Percentiles rank a stretch among this genome's conserved stretches.
These are phyloP conservation scores for Gomphus sp. DNA, from an alignment of 1,284 basidiomycete genomes.

Conservation along the genomic window DNA sequence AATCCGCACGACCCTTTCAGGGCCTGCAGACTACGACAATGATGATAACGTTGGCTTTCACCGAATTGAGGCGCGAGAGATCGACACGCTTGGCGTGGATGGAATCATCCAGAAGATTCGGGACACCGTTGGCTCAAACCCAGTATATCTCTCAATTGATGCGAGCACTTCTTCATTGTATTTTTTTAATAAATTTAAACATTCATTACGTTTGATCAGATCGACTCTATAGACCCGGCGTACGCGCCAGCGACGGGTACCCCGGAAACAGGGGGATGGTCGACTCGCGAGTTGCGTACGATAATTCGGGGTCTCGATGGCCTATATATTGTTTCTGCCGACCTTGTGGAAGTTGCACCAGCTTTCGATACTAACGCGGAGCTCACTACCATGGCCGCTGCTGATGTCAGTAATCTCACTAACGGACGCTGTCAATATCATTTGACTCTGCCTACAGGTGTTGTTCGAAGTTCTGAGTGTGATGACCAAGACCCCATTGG, in stretches of 20 bases:
- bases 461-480: slow-evolving; percentile 67
- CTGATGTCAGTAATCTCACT: slow-evolving; percentile 44
- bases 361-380: slow-evolving; percentile 77
- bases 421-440: not conserved
- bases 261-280: slow-evolving; percentile 64
- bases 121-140: slow-evolving; percentile 53
- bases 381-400: slow-evolving; percentile 70
- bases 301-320: slow-evolving; percentile 69
- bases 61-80: slow-evolving; percentile 67
- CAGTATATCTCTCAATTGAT: slow-evolving; percentile 68
- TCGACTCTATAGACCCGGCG: slow-evolving; percentile 68
- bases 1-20: slow-evolving; percentile 65
- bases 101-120: slow-evolving; percentile 67
- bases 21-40: slow-evolving; percentile 61
- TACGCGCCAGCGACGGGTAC: slow-evolving; percentile 76
- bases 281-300: slow-evolving; percentile 64
- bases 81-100: slow-evolving; percentile 58
- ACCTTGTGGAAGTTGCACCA: slow-evolving; percentile 76
- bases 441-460: slow-evolving; percentile 31
- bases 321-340: slow-evolving; percentile 64
- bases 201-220: slow-evolving; percentile 27
- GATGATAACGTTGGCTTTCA: slow-evolving; percentile 61
- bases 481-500: slow-evolving; percentile 69
- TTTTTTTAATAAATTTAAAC: not conserved
- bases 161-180: slow-evolving; percentile 26